Conservation (phyloP, 1,284 basidiomycete genomes). For the Amylostereum areolatum region DNA sequence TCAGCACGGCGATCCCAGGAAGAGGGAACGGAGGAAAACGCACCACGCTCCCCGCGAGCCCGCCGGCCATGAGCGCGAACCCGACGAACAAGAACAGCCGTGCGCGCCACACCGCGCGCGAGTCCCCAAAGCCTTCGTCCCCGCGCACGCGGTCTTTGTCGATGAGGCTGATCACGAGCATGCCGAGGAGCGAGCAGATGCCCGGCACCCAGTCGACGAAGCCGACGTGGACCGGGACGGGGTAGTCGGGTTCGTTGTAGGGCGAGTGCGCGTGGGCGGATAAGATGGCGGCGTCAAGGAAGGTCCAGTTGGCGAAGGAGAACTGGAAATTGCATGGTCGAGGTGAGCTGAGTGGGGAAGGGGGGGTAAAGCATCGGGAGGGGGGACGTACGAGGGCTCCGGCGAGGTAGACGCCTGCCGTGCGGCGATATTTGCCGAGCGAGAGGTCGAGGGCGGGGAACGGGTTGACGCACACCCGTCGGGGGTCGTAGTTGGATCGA, state of each 20-base stretch:
- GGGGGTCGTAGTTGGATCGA: constrained; percentile 79
- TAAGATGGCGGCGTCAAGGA: constrained; percentile 89
- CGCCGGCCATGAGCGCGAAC: constrained; percentile 95
- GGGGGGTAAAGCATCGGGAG: constrained; percentile 2
- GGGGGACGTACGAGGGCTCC: constrained; percentile 75
- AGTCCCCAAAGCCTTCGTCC: constrained; percentile 76
- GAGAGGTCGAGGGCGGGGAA: constrained; percentile 60
- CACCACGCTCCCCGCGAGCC: constrained; percentile 89
- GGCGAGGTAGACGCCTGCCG: constrained; percentile 86
- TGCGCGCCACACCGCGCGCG: constrained; percentile 85
- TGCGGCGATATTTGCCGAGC: constrained; percentile 63
- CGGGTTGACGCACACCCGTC: constrained; percentile 76
- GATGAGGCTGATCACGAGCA: constrained; percentile 89
- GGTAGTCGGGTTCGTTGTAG: constrained; percentile 60
- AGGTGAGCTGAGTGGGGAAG: background rate
- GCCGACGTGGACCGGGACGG: constrained; percentile 79
- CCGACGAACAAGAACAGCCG: constrained; percentile 90
- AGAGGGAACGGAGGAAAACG: constrained; percentile 27
- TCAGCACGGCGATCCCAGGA: background rate
- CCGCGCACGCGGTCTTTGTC: constrained; percentile 89
- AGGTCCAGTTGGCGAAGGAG: constrained; percentile 91
- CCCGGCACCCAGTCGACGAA: constrained; percentile 97
- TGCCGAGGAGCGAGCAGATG: constrained; percentile 89
- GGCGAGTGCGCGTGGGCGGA: constrained; percentile 78
- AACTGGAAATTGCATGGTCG: constrained; percentile 47